These are phyloP conservation scores for Yamadazyma spencermartinsiae DNA, from an alignment of 1,139 yeast genomes.

Conservation along the genomic window DNA sequence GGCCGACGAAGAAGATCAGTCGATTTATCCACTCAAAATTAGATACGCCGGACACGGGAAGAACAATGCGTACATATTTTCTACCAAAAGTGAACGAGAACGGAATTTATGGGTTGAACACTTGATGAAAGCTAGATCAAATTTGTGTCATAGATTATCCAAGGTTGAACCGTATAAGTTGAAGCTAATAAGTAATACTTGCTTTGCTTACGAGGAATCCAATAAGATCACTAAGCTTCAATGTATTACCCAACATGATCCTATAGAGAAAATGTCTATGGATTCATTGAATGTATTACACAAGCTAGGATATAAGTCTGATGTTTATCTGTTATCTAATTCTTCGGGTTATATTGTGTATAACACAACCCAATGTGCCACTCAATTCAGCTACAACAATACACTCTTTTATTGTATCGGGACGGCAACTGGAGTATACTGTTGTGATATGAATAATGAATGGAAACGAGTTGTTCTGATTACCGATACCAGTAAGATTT, in stretches of 20 bases:
- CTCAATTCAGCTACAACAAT: slow-evolving; percentile 28
- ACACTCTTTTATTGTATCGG: slow-evolving; percentile 34
- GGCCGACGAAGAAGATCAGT: slow-evolving; percentile 36
- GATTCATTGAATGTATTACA: slow-evolving; percentile 25
- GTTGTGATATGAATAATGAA: slow-evolving; percentile 47
- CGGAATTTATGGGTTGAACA: slow-evolving; percentile 61
- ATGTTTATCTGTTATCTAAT: slow-evolving; percentile 26
- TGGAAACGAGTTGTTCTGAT: slow-evolving; percentile 67
- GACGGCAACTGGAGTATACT: slow-evolving; percentile 40
- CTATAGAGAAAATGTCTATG: slow-evolving; percentile 49
- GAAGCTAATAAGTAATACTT: slow-evolving; percentile 54
- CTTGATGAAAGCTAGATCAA: slow-evolving; percentile 55
- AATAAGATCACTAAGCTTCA: slow-evolving; percentile 60
- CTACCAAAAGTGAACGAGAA: slow-evolving; percentile 53
- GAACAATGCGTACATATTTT: slow-evolving; percentile 52
- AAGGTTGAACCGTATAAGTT: slow-evolving; percentile 58
- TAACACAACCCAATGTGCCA: slow-evolving; percentile 29
- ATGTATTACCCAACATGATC: slow-evolving; percentile 62
- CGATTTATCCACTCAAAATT: slow-evolving; percentile 38
- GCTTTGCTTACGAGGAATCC: slow-evolving; percentile 63
- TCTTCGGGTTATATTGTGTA: slow-evolving; percentile 27
- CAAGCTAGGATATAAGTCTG: slow-evolving; percentile 26
- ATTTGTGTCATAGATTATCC: slow-evolving; percentile 45
- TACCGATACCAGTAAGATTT: slow-evolving; percentile 57
- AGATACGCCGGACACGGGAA: slow-evolving; percentile 49